These are phyloP conservation scores for Penicillium angulare DNA, from an alignment of 495 filamentous ascomycete species.

Conservation along the genomic window DNA sequence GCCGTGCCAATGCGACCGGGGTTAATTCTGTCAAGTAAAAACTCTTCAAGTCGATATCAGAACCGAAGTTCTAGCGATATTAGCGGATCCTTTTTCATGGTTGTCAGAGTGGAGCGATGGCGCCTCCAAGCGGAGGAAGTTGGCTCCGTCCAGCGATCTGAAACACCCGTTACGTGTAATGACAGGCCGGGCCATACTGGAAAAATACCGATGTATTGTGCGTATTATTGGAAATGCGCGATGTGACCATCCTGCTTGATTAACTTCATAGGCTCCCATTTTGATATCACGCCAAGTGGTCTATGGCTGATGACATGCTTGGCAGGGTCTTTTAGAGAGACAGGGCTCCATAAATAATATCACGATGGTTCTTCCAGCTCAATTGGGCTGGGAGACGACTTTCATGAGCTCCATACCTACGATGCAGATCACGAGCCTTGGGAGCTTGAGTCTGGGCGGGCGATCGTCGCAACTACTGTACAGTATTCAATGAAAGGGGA, in stretches of 20 bases:
- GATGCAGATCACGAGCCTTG: slow-evolving; percentile 3
- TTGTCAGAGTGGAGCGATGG: slow-evolving; percentile 16
- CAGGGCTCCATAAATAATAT: neutral
- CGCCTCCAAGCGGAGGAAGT: slow-evolving; percentile 9
- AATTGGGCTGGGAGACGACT: no score
- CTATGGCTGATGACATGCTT: neutral
- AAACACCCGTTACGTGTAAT: slow-evolving; percentile 21
- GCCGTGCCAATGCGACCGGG: neutral
- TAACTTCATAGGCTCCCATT: neutral
- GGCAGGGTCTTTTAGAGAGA: neutral
- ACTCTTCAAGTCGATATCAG: neutral
- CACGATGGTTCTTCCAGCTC: no score
- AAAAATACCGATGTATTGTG: neutral
- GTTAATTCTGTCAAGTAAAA: neutral
- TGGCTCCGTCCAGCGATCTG: slow-evolving; percentile 18
- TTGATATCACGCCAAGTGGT: neutral
- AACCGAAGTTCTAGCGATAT: slow-evolving; percentile 4
- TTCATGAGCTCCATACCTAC: no score
- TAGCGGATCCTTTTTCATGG: neutral
- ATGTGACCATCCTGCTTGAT: slow-evolving; percentile 12
- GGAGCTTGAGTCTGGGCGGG: slow-evolving; percentile 18
- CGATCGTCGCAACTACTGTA: slow-evolving; percentile 14
- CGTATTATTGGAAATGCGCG: slow-evolving; percentile 10
- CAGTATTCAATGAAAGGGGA: slow-evolving; percentile 16
- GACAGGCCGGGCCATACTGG: neutral